Evolutionary conservation across 495 filamentous ascomycete genomes (phyloP).

Genomic region (Lentithecium fluviatile): DNA sequence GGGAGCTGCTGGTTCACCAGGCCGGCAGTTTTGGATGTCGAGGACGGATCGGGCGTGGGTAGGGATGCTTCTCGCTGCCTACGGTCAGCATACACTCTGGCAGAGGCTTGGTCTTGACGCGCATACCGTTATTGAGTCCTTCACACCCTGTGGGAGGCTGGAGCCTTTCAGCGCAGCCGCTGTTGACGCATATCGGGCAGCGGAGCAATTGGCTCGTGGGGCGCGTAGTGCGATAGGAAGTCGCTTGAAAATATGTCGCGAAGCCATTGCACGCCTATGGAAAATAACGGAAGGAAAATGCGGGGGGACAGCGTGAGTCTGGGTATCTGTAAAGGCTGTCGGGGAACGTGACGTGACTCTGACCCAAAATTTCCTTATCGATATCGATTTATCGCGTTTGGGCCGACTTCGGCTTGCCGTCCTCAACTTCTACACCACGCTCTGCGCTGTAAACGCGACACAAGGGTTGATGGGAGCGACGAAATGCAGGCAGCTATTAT

Average conservation of each 20-base stretch:
- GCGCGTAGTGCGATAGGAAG: conserved; percentile 16
- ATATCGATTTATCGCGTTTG: too few relatives aligned
- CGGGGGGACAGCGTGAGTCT: background rate
- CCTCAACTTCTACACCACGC: too few relatives aligned
- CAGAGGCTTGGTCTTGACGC: background rate
- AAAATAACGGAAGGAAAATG: conserved; percentile 2
- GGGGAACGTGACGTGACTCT: conserved; percentile 15
- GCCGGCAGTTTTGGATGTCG: conserved; percentile 72
- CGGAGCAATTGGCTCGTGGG: conserved; percentile 5
- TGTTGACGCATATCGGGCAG: conserved; percentile 35
- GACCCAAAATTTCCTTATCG: too few relatives aligned
- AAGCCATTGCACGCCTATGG: conserved; percentile 27
- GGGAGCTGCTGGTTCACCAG: conserved; percentile 70
- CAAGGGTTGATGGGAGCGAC: too few relatives aligned
- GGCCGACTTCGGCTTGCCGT: too few relatives aligned
- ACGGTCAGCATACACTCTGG: background rate
- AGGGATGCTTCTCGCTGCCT: conserved; percentile 61
- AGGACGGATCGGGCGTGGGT: conserved; percentile 72
- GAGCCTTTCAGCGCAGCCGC: conserved; percentile 39
- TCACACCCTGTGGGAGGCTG: conserved; percentile 40
- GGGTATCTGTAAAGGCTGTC: conserved; percentile 1
- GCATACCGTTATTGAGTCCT: conserved; percentile 41
- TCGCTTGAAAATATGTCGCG: conserved; percentile 31
- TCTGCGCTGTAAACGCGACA: too few relatives aligned
- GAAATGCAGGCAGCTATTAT: too few relatives aligned